Base-by-base conservation (phyloP, 805 yeast species). In the Candida ulmi region DNA sequence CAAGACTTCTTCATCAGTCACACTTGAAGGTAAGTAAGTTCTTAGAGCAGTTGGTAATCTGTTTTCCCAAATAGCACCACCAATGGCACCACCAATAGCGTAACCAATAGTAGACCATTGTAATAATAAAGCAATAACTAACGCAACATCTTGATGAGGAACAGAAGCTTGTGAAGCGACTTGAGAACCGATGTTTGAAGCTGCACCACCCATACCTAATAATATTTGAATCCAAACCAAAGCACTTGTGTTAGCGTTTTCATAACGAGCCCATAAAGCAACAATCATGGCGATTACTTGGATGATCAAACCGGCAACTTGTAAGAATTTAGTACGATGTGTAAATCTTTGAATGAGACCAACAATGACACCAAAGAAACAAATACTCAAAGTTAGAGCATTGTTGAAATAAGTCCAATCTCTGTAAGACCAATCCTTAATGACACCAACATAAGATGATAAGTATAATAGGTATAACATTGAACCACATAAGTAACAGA, bases 161-260 rank as follows among this genome's bases (percentile, higher is more conserved):
- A 68, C 71, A 16, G 69, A 61, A 4, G 69, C 70, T 46, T 64
- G 68, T 1, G 63, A 57, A 7, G 69, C 62, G 17, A 65, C 59
- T 37, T 54, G 56, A 7, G 68, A 51, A 32, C 65, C 66, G 40
- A 65, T 51, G 34, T 56, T 63, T 16, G 61, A 50, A 36, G 58
- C 58, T 29, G 70, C 66, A 46, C 68, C 72, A 26, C 67, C 72
- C 32, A 66, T 55, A 44, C 70, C 65, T 30, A 60, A 52, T 37
- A 66, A 48, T 28, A 66, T 52, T 44, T 62, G 66, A 35, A 55
- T 46, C 54, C 58, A 51, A 13, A 62, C 60, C n/a, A 65, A 46
- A 3, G 60, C 49, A 11, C 34, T 49, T 9, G 48, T 44, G n/a
- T 40, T 16, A 2, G 43, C 43, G 24, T 51, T 27, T 4, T 41